These are phyloP conservation scores for Oryza coarctata DNA, from an alignment of 176 grass and related monocot genomes.

Conservation along the genomic window DNA sequence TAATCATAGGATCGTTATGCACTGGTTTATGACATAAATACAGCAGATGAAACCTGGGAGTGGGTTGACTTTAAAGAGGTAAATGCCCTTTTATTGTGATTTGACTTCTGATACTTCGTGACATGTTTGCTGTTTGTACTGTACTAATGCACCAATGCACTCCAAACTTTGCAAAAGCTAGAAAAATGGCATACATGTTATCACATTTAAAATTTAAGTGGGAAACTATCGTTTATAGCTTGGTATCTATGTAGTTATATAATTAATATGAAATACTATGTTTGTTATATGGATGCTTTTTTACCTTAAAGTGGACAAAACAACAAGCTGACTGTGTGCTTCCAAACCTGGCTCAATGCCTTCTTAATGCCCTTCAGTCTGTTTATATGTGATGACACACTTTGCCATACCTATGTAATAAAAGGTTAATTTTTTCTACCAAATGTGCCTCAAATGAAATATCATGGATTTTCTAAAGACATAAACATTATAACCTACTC, in stretches of 20 bases:
- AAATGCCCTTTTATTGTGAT: slow-evolving; percentile 21
- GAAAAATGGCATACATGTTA: not conserved
- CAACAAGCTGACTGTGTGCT: not conserved
- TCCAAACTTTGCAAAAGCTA: not conserved
- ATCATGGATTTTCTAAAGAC: too few relatives aligned
- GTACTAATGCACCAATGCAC: not conserved
- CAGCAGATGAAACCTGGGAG: slow-evolving; percentile 55
- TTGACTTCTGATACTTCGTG: not conserved
- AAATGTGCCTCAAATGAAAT: too few relatives aligned
- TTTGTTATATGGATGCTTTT: not conserved
- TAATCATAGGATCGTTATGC: slow-evolving; percentile 45
- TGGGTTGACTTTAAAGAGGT: slow-evolving; percentile 70
- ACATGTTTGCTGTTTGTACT: not conserved
- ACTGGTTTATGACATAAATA: slow-evolving; percentile 65
- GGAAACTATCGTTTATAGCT: not conserved
- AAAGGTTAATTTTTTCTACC: too few relatives aligned
- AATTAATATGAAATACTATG: not conserved
- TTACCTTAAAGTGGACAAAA: not conserved
- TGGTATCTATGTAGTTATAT: not conserved
- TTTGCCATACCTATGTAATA: too few relatives aligned
- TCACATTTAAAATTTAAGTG: not conserved
- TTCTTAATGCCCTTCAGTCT: too few relatives aligned
- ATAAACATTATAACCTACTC: not conserved
- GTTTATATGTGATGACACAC: too few relatives aligned
- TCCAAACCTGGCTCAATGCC: too few relatives aligned